Base-by-base conservation (phyloP, 2,329 filamentous ascomycete genomes). In the Aspergillus quadricinctus region DNA sequence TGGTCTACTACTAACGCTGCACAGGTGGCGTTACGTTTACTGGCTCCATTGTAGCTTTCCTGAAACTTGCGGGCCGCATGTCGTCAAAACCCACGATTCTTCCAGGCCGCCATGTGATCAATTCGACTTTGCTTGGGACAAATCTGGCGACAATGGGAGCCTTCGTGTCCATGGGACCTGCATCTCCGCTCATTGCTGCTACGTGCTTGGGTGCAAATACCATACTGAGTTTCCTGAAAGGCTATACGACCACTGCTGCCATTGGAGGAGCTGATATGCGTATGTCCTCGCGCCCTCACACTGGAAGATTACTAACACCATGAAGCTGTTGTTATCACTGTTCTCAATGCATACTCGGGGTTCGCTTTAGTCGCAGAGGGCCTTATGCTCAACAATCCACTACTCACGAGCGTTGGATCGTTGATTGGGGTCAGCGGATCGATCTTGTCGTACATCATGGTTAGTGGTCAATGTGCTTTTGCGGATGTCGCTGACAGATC, bases 221-320 rank as follows among this genome's bases (percentile, higher is more conserved):
- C 0, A 77, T 83, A 0, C 77, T 96, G 25, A 92, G 88, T 58
- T 96, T 96, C 72, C 77, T 88, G 59, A 93, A 96, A 71, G 92
- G 92, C 7, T 95, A 85, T 68, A 96, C 91, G 0, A 95, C 91
- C 0, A 96, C 92, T 0, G 83, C 91, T 1, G 90, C 90, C 0
- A 95, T 96, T 66, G 92, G 92, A 23, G 92, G 91, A n/a, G 91
- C 91, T 11, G 92, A 96, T 68, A 96, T 96, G 91, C 91, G 84
- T 74, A 76, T 40, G 71, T 67, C 40, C 7, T 21, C 14, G 2
- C 17, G 17, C n/a, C 17, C 1, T 25, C 23, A 14, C 23, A 11
- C 6, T 9, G 29, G 11, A 17, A 69, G 71, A 41, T 54, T 29
- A 50, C 64, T 66, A 58, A 69, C 58, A 14, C 28, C 21, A 19